Percentiles rank a stretch among this genome's conserved stretches.
Evolutionary conservation across 306 rosid genomes (phyloP).

Genomic region (Fragaria vesca): DNA sequence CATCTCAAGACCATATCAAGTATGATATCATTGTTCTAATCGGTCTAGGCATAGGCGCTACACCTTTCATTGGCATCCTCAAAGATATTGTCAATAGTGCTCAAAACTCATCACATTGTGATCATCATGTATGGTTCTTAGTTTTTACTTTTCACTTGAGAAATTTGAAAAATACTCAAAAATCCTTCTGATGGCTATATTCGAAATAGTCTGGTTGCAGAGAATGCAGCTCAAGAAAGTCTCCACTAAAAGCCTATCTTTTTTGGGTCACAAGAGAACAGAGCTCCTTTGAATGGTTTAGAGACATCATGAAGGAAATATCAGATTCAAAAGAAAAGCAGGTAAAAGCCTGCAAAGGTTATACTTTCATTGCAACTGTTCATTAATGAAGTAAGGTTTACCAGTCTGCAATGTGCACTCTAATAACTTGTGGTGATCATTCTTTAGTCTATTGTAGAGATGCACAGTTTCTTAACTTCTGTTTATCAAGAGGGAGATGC

Average conservation of each 20-base stretch:
- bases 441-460: conserved; percentile 58
- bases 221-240: conserved; percentile 45
- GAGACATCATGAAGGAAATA: conserved; percentile 69
- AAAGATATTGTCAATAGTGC: conserved; percentile 56
- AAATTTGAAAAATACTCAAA: background rate
- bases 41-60: conserved; percentile 91
- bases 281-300: conserved; percentile 89
- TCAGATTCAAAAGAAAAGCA: conserved; percentile 50
- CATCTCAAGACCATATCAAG: conserved; percentile 85
- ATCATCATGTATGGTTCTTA: conserved; percentile 29
- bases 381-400: conserved; percentile 3
- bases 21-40: conserved; percentile 68
- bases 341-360: conserved; percentile 37
- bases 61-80: conserved; percentile 89
- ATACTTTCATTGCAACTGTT: background rate
- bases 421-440: conserved; percentile 20
- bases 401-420: conserved; percentile 11
- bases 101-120: conserved; percentile 23
- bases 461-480: conserved; percentile 79
- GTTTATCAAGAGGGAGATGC: conserved; percentile 68
- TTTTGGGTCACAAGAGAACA: conserved; percentile 92
- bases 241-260: conserved; percentile 70
- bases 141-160: background rate
- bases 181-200: background rate
- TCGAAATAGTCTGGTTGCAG: conserved; percentile 48